Base-by-base conservation (phyloP, 179 eudicot genomes). In the Carnegiea gigantea region DNA sequence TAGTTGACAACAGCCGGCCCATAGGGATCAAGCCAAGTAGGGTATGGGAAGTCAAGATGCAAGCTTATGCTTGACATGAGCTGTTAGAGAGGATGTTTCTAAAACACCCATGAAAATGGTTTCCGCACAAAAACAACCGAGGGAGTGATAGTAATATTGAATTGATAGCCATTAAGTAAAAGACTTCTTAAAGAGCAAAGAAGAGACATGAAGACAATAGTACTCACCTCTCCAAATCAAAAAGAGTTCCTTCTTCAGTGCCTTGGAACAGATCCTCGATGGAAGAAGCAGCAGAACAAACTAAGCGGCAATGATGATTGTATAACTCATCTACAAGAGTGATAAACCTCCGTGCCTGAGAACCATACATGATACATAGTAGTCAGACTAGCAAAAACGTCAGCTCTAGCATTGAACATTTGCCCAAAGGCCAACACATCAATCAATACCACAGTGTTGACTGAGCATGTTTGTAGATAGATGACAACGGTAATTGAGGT, bases 341-440 rank as follows among this genome's bases (percentile, higher is more conserved):
- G 83, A 95, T 95, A 87, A 93, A 95, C 73, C 99, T 92, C 84
- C 99, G 92, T 40, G 99, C 99, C 99, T 95, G 93, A 82, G 82
- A 80, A 53, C 5, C 75, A 26, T 59, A 79, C 65, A 75, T n/a
- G 15, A 26, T 59, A 79, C 65, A 75, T n/a, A 36, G n/a, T 15
- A 36, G 14, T 36, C 17, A 74, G 46, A 70, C 49, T 17, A 62
- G 46, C 72, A 38, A 70, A 77, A 59, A 36, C 72, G 49, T 68
- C 44, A 51, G 14, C 71, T 38, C 30, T 53, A 70, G 13, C 30
- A 76, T 75, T 33, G 20, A 46, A 75, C 73, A 75, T 38, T 40
- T 72, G 68, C 23, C 24, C 17, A 23, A 33, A 21, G 17, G 49
- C 74, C 20, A 57, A 40, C 23, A 0, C n/a, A 54, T 54, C 70